phyloP scores from a whole-genome alignment of 352 stramenopile genomes.

The Synura sp. region DNA sequence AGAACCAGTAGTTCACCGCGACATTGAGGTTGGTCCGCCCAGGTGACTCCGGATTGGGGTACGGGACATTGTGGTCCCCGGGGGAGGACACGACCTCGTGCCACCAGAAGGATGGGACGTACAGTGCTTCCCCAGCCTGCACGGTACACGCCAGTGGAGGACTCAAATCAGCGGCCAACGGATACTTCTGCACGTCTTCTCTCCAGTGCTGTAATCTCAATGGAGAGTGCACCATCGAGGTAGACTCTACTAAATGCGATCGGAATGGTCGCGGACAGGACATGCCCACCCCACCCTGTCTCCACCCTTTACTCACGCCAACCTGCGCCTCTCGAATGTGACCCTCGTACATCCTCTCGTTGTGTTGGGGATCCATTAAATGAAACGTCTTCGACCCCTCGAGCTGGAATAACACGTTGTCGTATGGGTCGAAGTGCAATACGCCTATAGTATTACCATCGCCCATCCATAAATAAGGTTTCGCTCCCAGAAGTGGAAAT shows the following conservation, averaged over 20 bases:
- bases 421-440: not conserved
- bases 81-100: not conserved
- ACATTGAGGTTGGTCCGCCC: too few species aligned
- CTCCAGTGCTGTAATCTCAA: not conserved
- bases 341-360: not conserved
- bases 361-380: not conserved
- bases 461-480: not conserved
- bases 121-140: not conserved
- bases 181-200: not conserved
- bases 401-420: not conserved
- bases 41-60: not conserved
- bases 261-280: too few species aligned
- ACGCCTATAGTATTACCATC: not conserved
- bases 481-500: too few species aligned
- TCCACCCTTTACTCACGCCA: not conserved
- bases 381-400: not conserved
- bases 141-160: too few species aligned
- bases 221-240: not conserved
- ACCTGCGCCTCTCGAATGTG: not conserved
- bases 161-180: not conserved
- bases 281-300: too few species aligned
- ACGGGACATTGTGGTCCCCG: not conserved
- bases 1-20: not conserved
- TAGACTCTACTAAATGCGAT: not conserved
- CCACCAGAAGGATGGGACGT: not conserved